Conservation (phyloP, 2,329 filamentous ascomycete genomes). For the Rutstroemia sydowiana region DNA sequence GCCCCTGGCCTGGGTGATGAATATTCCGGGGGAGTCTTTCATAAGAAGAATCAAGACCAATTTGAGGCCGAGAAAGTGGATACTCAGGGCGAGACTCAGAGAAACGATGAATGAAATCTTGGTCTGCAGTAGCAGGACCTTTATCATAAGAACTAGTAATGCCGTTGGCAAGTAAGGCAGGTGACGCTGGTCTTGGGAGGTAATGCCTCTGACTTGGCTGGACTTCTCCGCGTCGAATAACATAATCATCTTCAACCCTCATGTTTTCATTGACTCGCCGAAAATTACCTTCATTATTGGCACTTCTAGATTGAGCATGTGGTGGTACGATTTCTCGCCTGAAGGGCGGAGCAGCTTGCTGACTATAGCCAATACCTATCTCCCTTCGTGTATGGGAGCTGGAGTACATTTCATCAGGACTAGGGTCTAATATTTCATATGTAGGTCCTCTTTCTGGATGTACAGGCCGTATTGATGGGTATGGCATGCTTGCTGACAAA, state of each 20-base stretch:
- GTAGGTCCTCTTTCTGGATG: constrained; percentile 20
- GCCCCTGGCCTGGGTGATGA: constrained; percentile 13
- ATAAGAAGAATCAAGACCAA: constrained; percentile 18
- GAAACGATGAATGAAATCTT: constrained; percentile 24
- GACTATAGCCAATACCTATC: constrained; percentile 6
- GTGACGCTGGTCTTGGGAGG: constrained; percentile 15
- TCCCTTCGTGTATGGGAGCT: constrained; percentile 16
- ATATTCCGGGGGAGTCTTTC: constrained; percentile 16
- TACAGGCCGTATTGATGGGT: constrained; percentile 15
- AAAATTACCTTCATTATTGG: constrained; percentile 12
- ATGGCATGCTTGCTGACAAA: constrained; percentile 18
- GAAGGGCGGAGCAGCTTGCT: constrained; percentile 8
- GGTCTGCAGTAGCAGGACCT: constrained; percentile 18
- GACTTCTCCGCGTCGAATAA: constrained; percentile 15
- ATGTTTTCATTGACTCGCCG: constrained; percentile 12
- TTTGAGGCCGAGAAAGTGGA: constrained; percentile 13
- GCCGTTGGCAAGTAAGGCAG: constrained; percentile 16
- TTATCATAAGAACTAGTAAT: constrained; percentile 21
- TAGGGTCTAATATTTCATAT: constrained; percentile 21
- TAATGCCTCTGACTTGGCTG: constrained; percentile 13
- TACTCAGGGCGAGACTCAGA: constrained; percentile 27
- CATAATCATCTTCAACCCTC: constrained; percentile 16
- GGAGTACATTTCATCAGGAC: constrained; percentile 13
- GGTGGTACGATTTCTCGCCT: constrained; percentile 13
- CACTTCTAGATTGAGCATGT: constrained; percentile 10